phyloP scores from a whole-genome alignment of 352 stramenopile genomes.

The Stramenopiles sp. region DNA sequence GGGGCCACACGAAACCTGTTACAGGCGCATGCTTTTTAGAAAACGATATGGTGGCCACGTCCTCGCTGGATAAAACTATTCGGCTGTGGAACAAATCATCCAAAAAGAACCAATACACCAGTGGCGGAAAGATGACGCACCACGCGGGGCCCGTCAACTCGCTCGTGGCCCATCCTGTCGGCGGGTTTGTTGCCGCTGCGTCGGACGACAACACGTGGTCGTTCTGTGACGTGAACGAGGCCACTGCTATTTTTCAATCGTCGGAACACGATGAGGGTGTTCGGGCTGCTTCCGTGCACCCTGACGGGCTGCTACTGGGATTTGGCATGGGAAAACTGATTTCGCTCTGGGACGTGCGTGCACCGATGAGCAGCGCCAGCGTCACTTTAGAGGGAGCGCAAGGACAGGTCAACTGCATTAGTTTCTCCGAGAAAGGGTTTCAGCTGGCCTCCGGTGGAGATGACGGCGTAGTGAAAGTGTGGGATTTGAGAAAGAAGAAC shows the following conservation, averaged over 20 bases:
- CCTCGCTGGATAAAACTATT: background rate
- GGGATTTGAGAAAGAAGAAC: constrained; percentile 65
- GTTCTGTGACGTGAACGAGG: background rate
- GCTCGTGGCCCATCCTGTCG: background rate
- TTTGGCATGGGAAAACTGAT: background rate
- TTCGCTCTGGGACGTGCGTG: background rate
- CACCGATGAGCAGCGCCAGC: background rate
- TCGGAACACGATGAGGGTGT: background rate
- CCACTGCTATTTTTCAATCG: background rate
- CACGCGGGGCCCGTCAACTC: background rate
- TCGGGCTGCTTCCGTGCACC: background rate
- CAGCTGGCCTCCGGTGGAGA: constrained; percentile 62
- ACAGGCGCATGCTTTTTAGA: background rate
- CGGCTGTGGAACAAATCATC: background rate
- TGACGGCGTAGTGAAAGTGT: constrained; percentile 89
- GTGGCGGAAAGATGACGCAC: no score
- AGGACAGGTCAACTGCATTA: background rate
- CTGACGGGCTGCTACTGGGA: background rate
- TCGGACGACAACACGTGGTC: background rate
- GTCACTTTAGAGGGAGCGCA: background rate
- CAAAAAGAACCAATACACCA: background rate
- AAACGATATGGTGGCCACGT: background rate
- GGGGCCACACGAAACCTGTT: background rate
- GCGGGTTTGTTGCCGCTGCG: background rate
- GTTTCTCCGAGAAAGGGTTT: background rate